Evolutionary conservation across 169 alveolate species (phyloP), one percentile per base, ranked within the genome.

Genomic region (Eimeria mitis): DNA sequence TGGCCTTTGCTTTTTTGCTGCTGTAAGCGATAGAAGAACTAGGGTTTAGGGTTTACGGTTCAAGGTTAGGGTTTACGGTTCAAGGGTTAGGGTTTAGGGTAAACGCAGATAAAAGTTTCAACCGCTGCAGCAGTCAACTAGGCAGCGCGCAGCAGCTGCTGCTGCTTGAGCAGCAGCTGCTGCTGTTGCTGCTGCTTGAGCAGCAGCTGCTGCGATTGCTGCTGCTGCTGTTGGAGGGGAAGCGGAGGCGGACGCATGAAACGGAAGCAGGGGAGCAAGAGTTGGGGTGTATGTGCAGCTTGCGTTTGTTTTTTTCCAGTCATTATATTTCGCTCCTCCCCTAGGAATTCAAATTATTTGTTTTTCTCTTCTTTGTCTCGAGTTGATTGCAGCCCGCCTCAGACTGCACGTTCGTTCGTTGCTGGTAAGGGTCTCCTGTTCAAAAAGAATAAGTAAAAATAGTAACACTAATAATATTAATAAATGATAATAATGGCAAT

Each of bases 341-440:
- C 37, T 90, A 19, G 65, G 84, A 44, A 88, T 90, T 37, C 95
- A 90, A 52, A 83, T 90, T 2, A 83, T 65, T 54, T 83, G 59
- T 59, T 90, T 90, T 61, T 90, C 95, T 21, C 95, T 90, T 1
- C 70, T 90, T 34, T 90, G 95, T 42, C 13, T 90, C 47, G 95
- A 90, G 70, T 79, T 90, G 28, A 90, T 90, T 68, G 95, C 95
- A 31, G 95, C 95, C 2, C 59, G 95, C 0, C 89, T 90, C 25
- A 90, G 61, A 89, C 95, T 91, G 23, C 95, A 91, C 28, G 95
- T 91, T n/a, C 95, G 95, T 2, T 75, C 95, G 52, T 89, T 75
- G 47, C 42, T 91, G 90, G 95, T 91, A n/a, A 70, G 95, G 7
- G 14, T 59, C 7, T 59, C 16, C 7, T 59, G 19, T 14, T 59